Conservation (phyloP, 192 early-diverging fungal genomes). For the Lunasporangiospora selenospora region DNA sequence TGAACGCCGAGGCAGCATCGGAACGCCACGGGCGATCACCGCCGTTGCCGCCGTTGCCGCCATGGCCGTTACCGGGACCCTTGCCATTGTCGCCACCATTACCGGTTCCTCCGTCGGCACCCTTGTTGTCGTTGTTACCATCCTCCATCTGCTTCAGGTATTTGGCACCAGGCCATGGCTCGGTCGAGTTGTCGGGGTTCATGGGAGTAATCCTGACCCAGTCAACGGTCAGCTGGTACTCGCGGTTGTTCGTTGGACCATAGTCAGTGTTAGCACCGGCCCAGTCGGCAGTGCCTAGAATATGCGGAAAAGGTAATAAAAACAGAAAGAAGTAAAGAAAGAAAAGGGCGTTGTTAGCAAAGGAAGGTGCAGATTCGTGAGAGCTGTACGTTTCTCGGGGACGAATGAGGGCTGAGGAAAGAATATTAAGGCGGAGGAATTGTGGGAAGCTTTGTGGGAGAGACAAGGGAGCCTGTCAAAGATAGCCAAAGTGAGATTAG, state of each 20-base stretch:
- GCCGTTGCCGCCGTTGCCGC: neutral
- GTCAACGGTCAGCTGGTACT: conserved; percentile 30
- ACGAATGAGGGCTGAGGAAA: too few species aligned
- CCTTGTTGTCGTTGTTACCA: conserved; percentile 10
- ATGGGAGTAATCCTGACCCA: conserved; percentile 38
- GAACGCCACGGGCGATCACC: too few species aligned
- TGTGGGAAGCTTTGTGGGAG: neutral
- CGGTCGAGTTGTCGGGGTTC: conserved; percentile 26
- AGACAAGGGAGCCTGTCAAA: too few species aligned
- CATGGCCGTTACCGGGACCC: neutral
- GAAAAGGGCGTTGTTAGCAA: neutral
- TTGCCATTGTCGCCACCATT: conserved; percentile 1
- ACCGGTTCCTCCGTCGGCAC: conserved; percentile 3
- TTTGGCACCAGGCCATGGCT: conserved; percentile 35
- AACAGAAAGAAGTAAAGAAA: neutral
- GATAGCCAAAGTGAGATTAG: too few species aligned
- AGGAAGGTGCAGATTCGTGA: too few species aligned
- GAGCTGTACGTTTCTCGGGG: too few species aligned
- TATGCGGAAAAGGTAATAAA: neutral
- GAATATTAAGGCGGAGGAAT: neutral
- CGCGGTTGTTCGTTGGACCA: conserved; percentile 17
- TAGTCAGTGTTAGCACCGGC: conserved; percentile 34
- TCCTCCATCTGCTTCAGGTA: conserved; percentile 30
- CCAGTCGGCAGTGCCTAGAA: conserved; percentile 32
- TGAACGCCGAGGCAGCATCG: too few species aligned